A percentile compares a stretch with the other conserved stretches of the same genome.
phyloP scores from a whole-genome alignment of 2,329 filamentous ascomycete genomes.

The Colletotrichum liriopes region DNA sequence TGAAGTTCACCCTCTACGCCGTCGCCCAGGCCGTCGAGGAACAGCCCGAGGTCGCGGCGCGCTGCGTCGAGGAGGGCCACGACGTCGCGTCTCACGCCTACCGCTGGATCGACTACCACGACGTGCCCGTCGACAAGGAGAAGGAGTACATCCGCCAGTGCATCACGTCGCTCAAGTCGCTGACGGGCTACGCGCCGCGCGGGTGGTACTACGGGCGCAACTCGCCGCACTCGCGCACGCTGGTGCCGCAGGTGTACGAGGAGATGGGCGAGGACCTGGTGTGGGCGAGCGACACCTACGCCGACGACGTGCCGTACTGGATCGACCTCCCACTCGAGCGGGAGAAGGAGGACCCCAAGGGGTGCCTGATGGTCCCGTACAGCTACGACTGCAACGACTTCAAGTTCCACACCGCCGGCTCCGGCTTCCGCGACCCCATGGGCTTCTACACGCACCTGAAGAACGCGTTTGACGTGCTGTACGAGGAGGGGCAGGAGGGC shows the following conservation, averaged over 20 bases:
- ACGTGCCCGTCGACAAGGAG: constrained; percentile 61
- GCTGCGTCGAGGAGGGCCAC: constrained; percentile 64
- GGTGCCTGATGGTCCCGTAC: constrained; percentile 69
- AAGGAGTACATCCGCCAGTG: constrained; percentile 63
- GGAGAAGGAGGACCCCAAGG: constrained; percentile 56
- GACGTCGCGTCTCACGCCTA: constrained; percentile 66
- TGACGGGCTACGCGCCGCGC: constrained; percentile 62
- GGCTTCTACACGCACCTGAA: constrained; percentile 64
- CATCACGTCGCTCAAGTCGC: constrained; percentile 57
- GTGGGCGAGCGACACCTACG: constrained; percentile 66
- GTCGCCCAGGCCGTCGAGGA: constrained; percentile 65
- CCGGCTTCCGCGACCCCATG: constrained; percentile 61
- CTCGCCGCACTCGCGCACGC: constrained; percentile 60
- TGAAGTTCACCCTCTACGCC: constrained; percentile 67
- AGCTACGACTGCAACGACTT: constrained; percentile 71
- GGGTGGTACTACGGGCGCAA: constrained; percentile 66
- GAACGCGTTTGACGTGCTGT: constrained; percentile 68
- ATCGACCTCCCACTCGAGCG: constrained; percentile 66
- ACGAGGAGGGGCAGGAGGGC: constrained; percentile 65
- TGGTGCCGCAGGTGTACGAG: constrained; percentile 65
- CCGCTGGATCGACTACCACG: constrained; percentile 67
- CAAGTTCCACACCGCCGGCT: constrained; percentile 56
- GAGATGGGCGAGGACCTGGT: constrained; percentile 67
- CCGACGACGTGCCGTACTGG: constrained; percentile 71
- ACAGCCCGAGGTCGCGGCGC: constrained; percentile 62